phyloP scores from a whole-genome alignment of 2,329 filamentous ascomycete species.

The Hansfordia pulvinata region DNA sequence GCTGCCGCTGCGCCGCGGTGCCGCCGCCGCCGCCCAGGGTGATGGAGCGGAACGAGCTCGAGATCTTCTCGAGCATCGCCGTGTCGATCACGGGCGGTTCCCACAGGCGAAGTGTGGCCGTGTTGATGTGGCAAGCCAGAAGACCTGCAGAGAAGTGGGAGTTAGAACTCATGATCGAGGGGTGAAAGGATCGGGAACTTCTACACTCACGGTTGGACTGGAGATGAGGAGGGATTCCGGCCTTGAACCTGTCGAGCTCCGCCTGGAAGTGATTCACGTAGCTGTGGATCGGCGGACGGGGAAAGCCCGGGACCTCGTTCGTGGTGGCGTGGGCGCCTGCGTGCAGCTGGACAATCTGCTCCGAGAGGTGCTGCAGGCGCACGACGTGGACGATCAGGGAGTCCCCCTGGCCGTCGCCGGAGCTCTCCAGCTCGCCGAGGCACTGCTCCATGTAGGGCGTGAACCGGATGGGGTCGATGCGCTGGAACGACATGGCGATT shows the following conservation, averaged over 20 bases:
- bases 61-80: slow-evolving; percentile 24
- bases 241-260: slow-evolving; percentile 27
- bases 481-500: slow-evolving; percentile 25
- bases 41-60: slow-evolving; percentile 24
- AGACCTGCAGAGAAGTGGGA: slow-evolving; percentile 15
- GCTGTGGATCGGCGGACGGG: slow-evolving; percentile 25
- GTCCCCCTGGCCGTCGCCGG: slow-evolving; percentile 32
- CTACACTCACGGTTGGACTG: slow-evolving; percentile 23
- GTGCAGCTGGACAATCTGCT: slow-evolving; percentile 31
- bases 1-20: too few relatives aligned
- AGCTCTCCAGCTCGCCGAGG: slow-evolving; percentile 26
- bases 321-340: slow-evolving; percentile 18
- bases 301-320: slow-evolving; percentile 18
- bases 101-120: slow-evolving; percentile 27
- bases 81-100: slow-evolving; percentile 31
- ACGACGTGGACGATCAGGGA: slow-evolving; percentile 29
- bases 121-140: slow-evolving; percentile 24
- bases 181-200: neutral
- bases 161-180: neutral
- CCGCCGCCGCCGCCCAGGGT: slow-evolving; percentile 20
- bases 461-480: slow-evolving; percentile 34
- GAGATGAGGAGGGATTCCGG: slow-evolving; percentile 20
- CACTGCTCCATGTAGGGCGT: slow-evolving; percentile 38
- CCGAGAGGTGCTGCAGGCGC: slow-evolving; percentile 32
- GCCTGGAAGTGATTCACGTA: slow-evolving; percentile 30